phyloP scores from a whole-genome alignment of 192 early-diverging fungal genomes.

The Backusella psychrophila region DNA sequence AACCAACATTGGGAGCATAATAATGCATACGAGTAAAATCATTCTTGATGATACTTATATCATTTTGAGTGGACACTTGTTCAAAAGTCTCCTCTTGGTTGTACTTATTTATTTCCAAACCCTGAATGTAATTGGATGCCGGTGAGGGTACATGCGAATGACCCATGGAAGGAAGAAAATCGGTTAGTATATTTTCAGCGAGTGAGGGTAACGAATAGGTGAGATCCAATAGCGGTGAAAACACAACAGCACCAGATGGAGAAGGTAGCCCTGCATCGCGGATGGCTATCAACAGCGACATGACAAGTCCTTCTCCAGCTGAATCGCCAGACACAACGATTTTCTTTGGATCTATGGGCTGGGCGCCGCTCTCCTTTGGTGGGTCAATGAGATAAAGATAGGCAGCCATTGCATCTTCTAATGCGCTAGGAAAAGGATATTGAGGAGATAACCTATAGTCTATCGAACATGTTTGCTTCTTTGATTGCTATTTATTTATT shows the following conservation, averaged over 20 bases:
- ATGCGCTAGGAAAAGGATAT: conserved; percentile 73
- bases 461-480: conserved; percentile 25
- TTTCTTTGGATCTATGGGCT: conserved; percentile 46
- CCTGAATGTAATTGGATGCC: conserved; percentile 17
- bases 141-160: conserved; percentile 36
- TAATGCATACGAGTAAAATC: conserved; percentile 36
- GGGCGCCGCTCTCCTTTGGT: conserved; percentile 39
- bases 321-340: conserved; percentile 68
- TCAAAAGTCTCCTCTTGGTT: neutral
- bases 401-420: conserved; percentile 78
- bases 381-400: conserved; percentile 65
- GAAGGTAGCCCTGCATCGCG: conserved; percentile 53
- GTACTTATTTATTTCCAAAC: neutral
- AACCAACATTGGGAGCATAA: conserved; percentile 43
- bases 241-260: conserved; percentile 48
- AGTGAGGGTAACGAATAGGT: conserved; percentile 47
- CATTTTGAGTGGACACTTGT: neutral
- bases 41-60: neutral
- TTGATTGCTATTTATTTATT: conserved; percentile 14
- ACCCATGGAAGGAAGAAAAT: conserved; percentile 44
- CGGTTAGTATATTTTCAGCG: conserved; percentile 19
- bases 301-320: conserved; percentile 59
- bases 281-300: conserved; percentile 53
- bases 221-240: conserved; percentile 67
- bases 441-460: conserved; percentile 83